These are phyloP conservation scores for Lepidium campestre DNA, from an alignment of 441 rosid species.

Conservation along the genomic window DNA sequence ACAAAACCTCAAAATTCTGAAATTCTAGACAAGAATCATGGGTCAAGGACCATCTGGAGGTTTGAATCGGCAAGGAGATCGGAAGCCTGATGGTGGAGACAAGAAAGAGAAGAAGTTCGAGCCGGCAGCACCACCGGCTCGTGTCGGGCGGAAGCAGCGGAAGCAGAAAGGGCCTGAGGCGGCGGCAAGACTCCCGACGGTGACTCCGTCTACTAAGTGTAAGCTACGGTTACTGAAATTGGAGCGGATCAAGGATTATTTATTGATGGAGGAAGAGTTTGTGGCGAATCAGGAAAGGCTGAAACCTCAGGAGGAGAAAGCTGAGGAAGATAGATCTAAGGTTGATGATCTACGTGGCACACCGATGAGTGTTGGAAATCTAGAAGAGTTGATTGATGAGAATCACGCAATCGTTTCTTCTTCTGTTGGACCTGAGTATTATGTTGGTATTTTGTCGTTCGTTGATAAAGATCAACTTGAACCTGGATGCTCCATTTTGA, in stretches of 20 bases:
- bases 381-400: constrained; percentile 93
- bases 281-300: constrained; percentile 85
- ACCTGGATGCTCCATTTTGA: constrained; percentile 91
- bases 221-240: constrained; percentile 75
- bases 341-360: constrained; percentile 93
- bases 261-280: constrained; percentile 94
- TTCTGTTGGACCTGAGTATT: constrained; percentile 92
- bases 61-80: constrained; percentile 48
- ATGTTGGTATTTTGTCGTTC: constrained; percentile 82
- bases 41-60: constrained; percentile 73
- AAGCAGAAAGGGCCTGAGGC: constrained; percentile 92
- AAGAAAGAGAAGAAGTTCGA: constrained; percentile 71
- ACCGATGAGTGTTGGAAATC: constrained; percentile 93
- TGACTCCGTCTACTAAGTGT: constrained; percentile 78
- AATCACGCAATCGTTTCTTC: constrained; percentile 95
- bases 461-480: constrained; percentile 93
- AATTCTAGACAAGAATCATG: constrained; percentile 24
- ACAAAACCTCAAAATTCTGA: neutral
- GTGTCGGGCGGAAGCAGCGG: constrained; percentile 87
- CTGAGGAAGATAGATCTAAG: constrained; percentile 91
- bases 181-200: constrained; percentile 81
- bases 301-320: constrained; percentile 97
- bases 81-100: constrained; percentile 51
- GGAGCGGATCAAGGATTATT: constrained; percentile 86
- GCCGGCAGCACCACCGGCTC: constrained; percentile 84